Base-by-base conservation (phyloP, 176 grass and related monocot genomes). In the Aegilops umbellulata region DNA sequence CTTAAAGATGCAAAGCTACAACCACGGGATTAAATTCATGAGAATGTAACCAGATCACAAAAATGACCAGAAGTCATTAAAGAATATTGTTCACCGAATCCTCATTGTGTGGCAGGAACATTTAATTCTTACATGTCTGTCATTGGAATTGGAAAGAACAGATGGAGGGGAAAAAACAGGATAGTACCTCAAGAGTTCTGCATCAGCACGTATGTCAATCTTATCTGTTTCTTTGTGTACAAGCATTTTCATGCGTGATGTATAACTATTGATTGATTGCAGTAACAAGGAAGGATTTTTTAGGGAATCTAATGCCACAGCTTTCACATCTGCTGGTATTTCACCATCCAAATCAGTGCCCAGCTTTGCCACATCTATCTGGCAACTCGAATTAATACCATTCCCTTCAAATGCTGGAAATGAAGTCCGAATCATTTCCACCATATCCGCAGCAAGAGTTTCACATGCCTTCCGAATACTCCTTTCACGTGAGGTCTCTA, bases 181-280 rank as follows among this genome's bases (percentile, higher is more conserved):
- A 53, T 66, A 83, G 78, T 96, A 99, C 97, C 97, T 99, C 81
- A 99, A 88, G 23, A 96, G 82, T 90, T 99, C 97, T 60, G 94
- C 94, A 87, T 96, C 97, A 80, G 92, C 94, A 41, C 90, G 89
- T 85, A 96, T 96, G 63, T 99, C 94, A 74, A 99, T 94, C 82
- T 96, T 99, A 47, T 96, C 97, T 13, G 87, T 99, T 94, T 99
- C 97, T 90, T 89, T 91, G 80, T 90, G 97, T 84, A 99, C 88
- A 76, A 96, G 79, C 80, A 83, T 86, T 84, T 86, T 96, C 81
- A 94, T 88, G 55, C 88, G 90, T 72, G 78, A 82, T 80, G 92
- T 91, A 83, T 94, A 92, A 23, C 84, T 90, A 90, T 90, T 94
- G 85, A 99, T 51, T 10, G 94, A 89, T 75, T 99, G 86, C 79